Base-by-base conservation (phyloP, 306 rosid species). In the Pyrus bretschneideri region DNA sequence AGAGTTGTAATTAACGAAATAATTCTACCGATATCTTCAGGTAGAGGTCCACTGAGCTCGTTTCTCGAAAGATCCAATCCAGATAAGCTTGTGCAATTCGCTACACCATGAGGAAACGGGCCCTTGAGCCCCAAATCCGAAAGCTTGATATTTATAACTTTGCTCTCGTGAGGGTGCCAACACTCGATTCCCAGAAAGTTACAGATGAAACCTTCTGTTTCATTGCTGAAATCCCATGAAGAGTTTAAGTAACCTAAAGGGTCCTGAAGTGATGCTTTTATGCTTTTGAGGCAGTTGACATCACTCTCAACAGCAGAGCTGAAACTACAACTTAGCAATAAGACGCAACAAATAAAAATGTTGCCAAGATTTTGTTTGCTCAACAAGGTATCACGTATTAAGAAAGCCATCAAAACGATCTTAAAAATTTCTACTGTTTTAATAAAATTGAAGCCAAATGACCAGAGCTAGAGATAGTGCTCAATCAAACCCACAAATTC, bases 91-190 rank as follows among this genome's bases (percentile, higher is more conserved):
- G 93, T 29, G 83, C 98, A 93, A 30, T 91, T 87, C 42, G 0
- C 1, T 63, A 93, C 42, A 18, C 62, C 87, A 0, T 2, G 46
- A 27, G 97, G 97, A 83, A 93, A 91, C 57, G 57, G 76, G 33
- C 97, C 98, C 77, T 81, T 83, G 52, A 93, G 96, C 63, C 97
- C 97, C 91, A 86, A 85, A 71, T 83, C 89, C 0, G 89, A 79
- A 67, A 91, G 83, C 67, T 51, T 76, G 55, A 93, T 86, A 57
- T 88, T 93, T 38, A 90, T 51, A 51, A 93, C 97, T 75, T 49
- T 87, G 76, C 83, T 88, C 85, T 93, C 97, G 69, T 87, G 87
- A 70, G 93, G 93, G 83, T 93, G 96, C 98, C 98, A 93, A 81
- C 98, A 93, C 42, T 91, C 88, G 7, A 93, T 77, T 64, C 98